A percentile compares a stretch with the other conserved stretches of the same genome.
phyloP scores from a whole-genome alignment of 306 rosid genomes.

The Prinsepia uniflora region DNA sequence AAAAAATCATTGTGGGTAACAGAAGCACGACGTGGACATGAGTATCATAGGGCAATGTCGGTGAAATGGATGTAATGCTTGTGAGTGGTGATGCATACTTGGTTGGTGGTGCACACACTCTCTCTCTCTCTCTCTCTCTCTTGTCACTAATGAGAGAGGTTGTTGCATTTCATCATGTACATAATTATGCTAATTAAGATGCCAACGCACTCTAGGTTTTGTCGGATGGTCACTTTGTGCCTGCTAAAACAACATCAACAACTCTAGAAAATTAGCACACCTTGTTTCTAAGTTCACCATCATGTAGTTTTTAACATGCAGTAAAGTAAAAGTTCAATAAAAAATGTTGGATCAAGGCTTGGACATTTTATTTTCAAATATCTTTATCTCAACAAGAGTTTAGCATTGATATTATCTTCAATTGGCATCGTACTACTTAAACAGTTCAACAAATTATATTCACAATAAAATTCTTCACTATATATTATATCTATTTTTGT shows the following conservation, averaged over 20 bases:
- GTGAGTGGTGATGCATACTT: conserved; percentile 5
- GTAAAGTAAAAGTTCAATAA: not conserved
- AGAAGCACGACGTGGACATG: not conserved
- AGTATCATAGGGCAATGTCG: not conserved
- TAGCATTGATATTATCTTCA: too few species aligned
- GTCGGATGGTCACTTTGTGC: conserved; percentile 15
- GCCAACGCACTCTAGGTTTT: not conserved
- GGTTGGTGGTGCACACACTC: conserved; percentile 7
- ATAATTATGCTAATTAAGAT: not conserved
- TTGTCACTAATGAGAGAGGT: not conserved
- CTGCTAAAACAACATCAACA: not conserved
- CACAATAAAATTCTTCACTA: too few species aligned
- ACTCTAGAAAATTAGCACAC: not conserved
- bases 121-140: conserved; percentile 11
- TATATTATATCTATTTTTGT: too few species aligned
- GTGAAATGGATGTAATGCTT: not conserved
- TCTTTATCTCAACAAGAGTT: too few species aligned
- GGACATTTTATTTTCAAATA: too few species aligned
- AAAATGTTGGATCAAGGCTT: not conserved
- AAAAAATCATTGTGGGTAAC: too few species aligned
- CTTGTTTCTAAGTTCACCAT: not conserved
- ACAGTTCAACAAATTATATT: too few species aligned
- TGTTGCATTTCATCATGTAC: not conserved
- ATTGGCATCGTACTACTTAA: too few species aligned
- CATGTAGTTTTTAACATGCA: conserved; percentile 5